Evolutionary conservation across 202 grass and related monocot species (phyloP).

Genomic region (Zoysia matrella): DNA sequence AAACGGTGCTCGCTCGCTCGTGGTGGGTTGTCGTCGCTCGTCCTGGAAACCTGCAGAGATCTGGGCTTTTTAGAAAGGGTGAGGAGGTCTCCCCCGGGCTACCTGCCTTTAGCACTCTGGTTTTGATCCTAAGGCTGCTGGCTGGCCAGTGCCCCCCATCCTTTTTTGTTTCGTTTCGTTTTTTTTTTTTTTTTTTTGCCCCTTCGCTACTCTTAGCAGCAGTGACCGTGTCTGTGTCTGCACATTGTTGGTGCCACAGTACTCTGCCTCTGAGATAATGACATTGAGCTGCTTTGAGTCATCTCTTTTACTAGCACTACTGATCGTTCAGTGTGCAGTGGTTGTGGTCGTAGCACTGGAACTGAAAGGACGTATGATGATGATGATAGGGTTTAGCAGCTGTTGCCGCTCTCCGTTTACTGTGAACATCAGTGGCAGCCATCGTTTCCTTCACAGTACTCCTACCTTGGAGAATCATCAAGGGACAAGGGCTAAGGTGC

Average conservation of each 20-base stretch:
- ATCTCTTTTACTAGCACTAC: conserved; percentile 22
- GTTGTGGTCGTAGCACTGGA: not conserved
- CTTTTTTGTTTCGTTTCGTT: conserved; percentile 22
- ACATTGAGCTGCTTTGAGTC: conserved; percentile 61
- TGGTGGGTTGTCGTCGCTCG: conserved; percentile 51
- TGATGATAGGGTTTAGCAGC: not conserved
- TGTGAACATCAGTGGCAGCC: conserved; percentile 2
- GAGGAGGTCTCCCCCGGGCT: conserved; percentile 25
- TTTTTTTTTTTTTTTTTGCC: not conserved
- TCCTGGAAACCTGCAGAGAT: conserved; percentile 48
- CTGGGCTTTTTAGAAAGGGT: conserved; percentile 39
- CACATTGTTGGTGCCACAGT: conserved; percentile 39
- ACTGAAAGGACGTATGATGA: conserved; percentile 32
- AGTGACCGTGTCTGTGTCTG: conserved; percentile 58
- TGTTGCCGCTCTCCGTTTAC: not conserved
- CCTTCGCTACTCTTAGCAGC: conserved; percentile 44
- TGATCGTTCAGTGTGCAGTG: not conserved
- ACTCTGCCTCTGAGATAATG: conserved; percentile 54
- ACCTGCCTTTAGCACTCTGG: conserved; percentile 53
- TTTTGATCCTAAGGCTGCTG: conserved; percentile 68
- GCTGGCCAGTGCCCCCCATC: conserved; percentile 43
- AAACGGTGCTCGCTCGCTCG: conserved; percentile 42
- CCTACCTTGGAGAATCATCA: too few species aligned
- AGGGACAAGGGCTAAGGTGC: not conserved
- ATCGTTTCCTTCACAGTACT: too few species aligned